Evolutionary conservation across 2,329 filamentous ascomycete genomes (phyloP).

Genomic region (Fusarium sp.): DNA sequence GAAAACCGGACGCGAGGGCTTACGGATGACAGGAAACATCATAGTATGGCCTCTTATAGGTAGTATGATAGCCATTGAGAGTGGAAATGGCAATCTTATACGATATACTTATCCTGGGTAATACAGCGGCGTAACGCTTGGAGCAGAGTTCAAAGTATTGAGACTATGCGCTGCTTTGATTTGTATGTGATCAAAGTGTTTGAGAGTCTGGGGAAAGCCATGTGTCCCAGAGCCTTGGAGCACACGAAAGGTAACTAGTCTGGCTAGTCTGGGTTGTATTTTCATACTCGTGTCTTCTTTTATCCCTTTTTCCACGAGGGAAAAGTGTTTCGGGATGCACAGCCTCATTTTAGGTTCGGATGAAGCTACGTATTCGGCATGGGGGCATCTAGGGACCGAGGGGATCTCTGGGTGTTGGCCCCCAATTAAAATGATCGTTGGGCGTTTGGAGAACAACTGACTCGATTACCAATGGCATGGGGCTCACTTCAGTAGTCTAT

Average conservation of each 20-base stretch:
- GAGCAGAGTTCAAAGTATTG: too few species aligned
- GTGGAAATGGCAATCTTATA: background rate
- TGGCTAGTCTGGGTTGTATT: background rate
- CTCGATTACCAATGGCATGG: background rate
- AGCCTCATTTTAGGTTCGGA: conserved; percentile 30
- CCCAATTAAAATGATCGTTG: conserved; percentile 1
- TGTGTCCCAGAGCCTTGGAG: background rate
- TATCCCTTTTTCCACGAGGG: background rate
- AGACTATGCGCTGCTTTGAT: background rate
- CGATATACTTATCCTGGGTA: background rate
- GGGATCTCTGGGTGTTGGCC: background rate
- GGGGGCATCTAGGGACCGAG: background rate
- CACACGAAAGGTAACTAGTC: background rate
- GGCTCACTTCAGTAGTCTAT: background rate
- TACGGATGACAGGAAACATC: conserved; percentile 19
- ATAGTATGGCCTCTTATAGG: background rate
- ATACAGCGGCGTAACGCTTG: background rate
- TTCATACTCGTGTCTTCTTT: background rate
- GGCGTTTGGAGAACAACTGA: conserved; percentile 17
- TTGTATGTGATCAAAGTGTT: background rate
- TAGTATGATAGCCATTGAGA: background rate
- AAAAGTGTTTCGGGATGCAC: conserved; percentile 29
- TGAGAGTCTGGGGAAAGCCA: background rate
- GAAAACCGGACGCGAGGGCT: conserved; percentile 13
- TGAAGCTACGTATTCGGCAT: conserved; percentile 32